Evolutionary conservation across 73 alveolate genomes (phyloP).

Genomic region (Diophrys sp.): DNA sequence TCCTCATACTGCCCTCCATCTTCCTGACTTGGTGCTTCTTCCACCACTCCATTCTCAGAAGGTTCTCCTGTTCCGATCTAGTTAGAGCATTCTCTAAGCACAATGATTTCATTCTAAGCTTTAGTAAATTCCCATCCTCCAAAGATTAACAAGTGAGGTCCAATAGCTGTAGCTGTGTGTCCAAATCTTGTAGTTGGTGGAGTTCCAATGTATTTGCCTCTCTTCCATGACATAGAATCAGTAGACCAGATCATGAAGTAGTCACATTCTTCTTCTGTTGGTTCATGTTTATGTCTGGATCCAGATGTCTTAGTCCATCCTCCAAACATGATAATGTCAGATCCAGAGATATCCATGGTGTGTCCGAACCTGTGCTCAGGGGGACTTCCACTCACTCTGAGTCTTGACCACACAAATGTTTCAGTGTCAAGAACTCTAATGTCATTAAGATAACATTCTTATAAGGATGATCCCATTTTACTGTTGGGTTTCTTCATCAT

Average conservation of each 20-base stretch:
- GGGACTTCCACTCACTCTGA: constrained; percentile 97
- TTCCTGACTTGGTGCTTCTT: constrained; percentile 3
- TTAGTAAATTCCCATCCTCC: constrained; percentile 97
- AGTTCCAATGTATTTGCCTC: constrained; percentile 89
- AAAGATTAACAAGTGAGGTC: constrained; percentile 95
- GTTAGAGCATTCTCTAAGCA: constrained; percentile 73
- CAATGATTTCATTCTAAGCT: constrained; percentile 89
- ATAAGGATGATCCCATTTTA: constrained; percentile 85
- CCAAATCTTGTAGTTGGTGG: constrained; percentile 97
- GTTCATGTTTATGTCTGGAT: constrained; percentile 77
- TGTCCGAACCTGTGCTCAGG: constrained; percentile 97
- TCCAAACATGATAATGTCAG: constrained; percentile 95
- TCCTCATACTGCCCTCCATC: background rate
- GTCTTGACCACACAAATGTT: constrained; percentile 91
- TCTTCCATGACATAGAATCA: constrained; percentile 90
- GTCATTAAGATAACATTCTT: constrained; percentile 95
- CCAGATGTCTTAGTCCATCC: constrained; percentile 96
- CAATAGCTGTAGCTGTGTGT: constrained; percentile 95
- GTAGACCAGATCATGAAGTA: constrained; percentile 92
- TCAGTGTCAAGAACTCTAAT: constrained; percentile 95
- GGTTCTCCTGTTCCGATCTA: constrained; percentile 15
- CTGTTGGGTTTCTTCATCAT: constrained; percentile 72
- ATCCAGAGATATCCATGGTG: constrained; percentile 93
- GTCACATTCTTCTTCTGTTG: constrained; percentile 87
- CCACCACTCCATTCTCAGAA: background rate